A percentile compares a stretch with the other conserved stretches of the same genome.
These are phyloP conservation scores for Dimargaris xerosporica DNA, from an alignment of 192 early-diverging fungal species.

Conservation along the genomic window DNA sequence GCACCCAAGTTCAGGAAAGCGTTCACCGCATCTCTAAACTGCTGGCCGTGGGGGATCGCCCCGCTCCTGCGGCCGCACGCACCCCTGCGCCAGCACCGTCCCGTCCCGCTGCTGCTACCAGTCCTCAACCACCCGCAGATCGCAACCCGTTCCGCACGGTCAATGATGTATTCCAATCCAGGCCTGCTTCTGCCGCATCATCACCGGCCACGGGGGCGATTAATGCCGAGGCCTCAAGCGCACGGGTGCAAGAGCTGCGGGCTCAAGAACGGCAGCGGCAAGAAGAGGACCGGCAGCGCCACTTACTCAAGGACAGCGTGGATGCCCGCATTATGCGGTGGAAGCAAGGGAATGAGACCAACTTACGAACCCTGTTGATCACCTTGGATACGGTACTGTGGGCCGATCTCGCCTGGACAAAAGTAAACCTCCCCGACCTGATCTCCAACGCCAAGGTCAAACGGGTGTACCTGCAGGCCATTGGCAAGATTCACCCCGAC, in stretches of 20 bases:
- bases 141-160: constrained; percentile 10
- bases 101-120: neutral
- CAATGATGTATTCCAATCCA: too few species aligned
- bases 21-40: constrained; percentile 40
- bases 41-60: constrained; percentile 14
- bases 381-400: constrained; percentile 65
- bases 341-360: constrained; percentile 79
- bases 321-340: constrained; percentile 59
- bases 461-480: constrained; percentile 82
- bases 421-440: constrained; percentile 69
- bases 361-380: constrained; percentile 74
- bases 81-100: neutral
- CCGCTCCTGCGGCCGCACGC: constrained; percentile 10
- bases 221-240: constrained; percentile 16
- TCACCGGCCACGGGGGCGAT: constrained; percentile 14
- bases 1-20: constrained; percentile 25
- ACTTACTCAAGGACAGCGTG: constrained; percentile 61
- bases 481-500: constrained; percentile 87
- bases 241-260: constrained; percentile 52
- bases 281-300: constrained; percentile 57
- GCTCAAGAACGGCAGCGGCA: constrained; percentile 50
- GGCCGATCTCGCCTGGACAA: constrained; percentile 55
- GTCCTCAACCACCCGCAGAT: neutral
- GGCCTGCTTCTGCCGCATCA: neutral
- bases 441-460: constrained; percentile 78